These are phyloP conservation scores for Geosmithia putterillii DNA, from an alignment of 2,329 filamentous ascomycete species.

Conservation along the genomic window DNA sequence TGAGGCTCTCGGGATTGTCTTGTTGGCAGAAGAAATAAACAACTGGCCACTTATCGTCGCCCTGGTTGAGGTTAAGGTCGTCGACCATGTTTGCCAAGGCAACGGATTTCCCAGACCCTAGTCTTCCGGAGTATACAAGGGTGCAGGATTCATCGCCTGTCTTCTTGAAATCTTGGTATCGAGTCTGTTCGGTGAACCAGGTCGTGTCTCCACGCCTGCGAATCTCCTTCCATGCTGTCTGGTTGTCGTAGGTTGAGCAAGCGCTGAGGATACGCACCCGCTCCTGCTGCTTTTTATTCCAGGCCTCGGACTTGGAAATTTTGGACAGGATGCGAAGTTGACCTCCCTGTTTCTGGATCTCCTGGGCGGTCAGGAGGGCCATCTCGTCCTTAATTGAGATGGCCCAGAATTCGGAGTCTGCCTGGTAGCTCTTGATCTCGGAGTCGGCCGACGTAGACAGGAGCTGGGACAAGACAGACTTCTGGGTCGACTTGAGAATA, in stretches of 20 bases:
- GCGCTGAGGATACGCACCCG: conserved; percentile 16
- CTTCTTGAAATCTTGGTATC: neutral
- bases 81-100: conserved; percentile 25
- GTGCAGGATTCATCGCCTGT: conserved; percentile 7
- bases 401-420: conserved; percentile 18
- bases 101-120: conserved; percentile 29
- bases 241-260: conserved; percentile 24
- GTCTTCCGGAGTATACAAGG: conserved; percentile 20
- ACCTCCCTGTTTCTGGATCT: neutral
- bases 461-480: conserved; percentile 16
- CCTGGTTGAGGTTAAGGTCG: conserved; percentile 13
- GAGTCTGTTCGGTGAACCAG: conserved; percentile 6
- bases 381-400: conserved; percentile 16
- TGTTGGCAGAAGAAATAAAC: conserved; percentile 17
- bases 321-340: neutral
- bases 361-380: neutral
- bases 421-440: conserved; percentile 14
- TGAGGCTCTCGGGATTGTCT: conserved; percentile 13
- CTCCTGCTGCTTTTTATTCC: neutral
- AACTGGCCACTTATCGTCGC: conserved; percentile 2
- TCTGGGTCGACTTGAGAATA: conserved; percentile 16
- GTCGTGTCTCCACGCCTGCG: conserved; percentile 21
- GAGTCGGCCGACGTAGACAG: conserved; percentile 13
- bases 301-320: neutral
- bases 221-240: conserved; percentile 22